Conservation (phyloP, 2,329 filamentous ascomycete genomes). For the Venturia nashicola region DNA sequence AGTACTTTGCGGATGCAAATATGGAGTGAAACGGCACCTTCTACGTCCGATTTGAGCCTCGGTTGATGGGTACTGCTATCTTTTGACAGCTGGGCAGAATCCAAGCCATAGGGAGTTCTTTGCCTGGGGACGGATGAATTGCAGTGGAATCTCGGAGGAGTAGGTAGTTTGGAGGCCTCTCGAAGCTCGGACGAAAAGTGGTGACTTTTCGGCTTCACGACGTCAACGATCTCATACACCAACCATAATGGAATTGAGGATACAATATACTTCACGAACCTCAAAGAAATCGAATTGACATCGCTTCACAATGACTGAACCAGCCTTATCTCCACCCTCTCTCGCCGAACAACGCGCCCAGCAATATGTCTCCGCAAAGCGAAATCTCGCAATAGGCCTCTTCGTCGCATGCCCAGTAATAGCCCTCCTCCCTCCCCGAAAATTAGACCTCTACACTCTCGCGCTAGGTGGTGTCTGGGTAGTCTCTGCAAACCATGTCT, state of each 20-base stretch:
- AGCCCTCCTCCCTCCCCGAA: constrained; percentile 45
- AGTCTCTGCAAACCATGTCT: constrained; percentile 37
- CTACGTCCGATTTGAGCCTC: no score
- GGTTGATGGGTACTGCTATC: no score
- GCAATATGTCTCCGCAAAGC: constrained; percentile 12
- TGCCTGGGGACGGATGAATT: no score
- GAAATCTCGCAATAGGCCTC: constrained; percentile 36
- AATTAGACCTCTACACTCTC: constrained; percentile 49
- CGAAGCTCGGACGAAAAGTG: neutral
- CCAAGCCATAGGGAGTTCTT: no score
- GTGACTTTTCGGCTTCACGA: neutral
- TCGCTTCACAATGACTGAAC: neutral
- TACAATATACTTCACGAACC: neutral
- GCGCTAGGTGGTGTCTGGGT: constrained; percentile 36
- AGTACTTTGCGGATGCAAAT: neutral
- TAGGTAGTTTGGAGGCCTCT: no score
- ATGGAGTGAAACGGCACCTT: no score
- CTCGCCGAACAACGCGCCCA: constrained; percentile 3
- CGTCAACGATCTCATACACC: neutral
- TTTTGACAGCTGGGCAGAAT: no score
- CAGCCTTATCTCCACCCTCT: neutral
- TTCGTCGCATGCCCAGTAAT: constrained; percentile 43
- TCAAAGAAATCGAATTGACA: neutral
- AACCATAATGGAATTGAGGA: neutral
- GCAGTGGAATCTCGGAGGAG: no score